Base-by-base conservation (phyloP, 257 asterid species). In the Ligustrum vulgare region DNA sequence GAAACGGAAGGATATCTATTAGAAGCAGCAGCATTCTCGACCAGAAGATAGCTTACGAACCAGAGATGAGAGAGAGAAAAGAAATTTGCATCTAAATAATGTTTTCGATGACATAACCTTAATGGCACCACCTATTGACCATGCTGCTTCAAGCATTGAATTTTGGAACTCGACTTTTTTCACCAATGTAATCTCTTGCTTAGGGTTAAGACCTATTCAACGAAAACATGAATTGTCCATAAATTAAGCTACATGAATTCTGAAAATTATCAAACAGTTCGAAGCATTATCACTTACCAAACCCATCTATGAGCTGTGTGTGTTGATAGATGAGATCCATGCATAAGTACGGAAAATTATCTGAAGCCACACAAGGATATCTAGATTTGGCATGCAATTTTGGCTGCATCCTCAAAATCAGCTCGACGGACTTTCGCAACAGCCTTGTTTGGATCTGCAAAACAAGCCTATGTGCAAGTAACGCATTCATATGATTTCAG, bases 271-370 rank as follows among this genome's bases (percentile, higher is more conserved):
- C 60, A 43, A 31, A 73, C 28, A 3, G 8, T 60, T 25, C 5
- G 63, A 39, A 76, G 70, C 72, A 31, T 25, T 28, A 18, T 62
- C 78, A 86, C 98, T 80, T 75, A 94, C 98, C 99, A 77, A 94
- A 92, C n/a, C 99, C 99, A 67, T 94, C 90, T 8, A 93, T 96
- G 71, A 94, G 99, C 78, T 92, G 80, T 11, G 96, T 89, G 82
- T 83, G 87, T 79, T 94, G 97, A 82, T 92, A 94, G 23, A 87
- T 88, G 34, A 94, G 97, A 85, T 94, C 99, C 98, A 94, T 91
- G 91, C 99, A 94, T 80, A 94, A 77, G 85, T 70, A 94, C 1
- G 98, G 99, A 74, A 94, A 87, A 86, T 92, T 91, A 33, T 92
- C 91, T 32, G 78, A 54, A 37, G 88, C 89, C 77, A 94, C 97